A percentile compares a stretch with the other conserved stretches of the same genome.
Evolutionary conservation across 495 filamentous ascomycete species (phyloP).

Genomic region (Annulohypoxylon maeteangense): DNA sequence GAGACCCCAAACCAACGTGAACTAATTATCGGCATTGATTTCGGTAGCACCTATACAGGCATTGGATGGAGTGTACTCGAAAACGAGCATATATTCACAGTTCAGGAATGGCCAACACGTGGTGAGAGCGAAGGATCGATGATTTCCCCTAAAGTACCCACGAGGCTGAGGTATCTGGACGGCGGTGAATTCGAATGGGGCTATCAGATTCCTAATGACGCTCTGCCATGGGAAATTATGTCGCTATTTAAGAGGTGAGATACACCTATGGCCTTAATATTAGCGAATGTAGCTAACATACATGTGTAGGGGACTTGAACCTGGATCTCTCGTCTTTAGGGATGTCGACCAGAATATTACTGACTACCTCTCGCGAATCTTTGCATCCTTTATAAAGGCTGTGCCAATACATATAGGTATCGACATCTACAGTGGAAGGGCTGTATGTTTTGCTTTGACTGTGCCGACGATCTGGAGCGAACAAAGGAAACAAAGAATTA

Average conservation of each 20-base stretch:
- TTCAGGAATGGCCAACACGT: not conserved
- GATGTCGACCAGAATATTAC: not conserved
- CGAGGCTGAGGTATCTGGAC: not conserved
- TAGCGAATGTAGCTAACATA: not conserved
- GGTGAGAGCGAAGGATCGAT: not conserved
- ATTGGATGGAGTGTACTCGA: not conserved
- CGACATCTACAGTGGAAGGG: not conserved
- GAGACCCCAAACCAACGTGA: not conserved
- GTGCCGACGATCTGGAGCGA: not conserved
- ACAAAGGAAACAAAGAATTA: not conserved
- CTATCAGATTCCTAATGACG: not conserved
- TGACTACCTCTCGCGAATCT: not conserved
- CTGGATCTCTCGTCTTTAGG: not conserved
- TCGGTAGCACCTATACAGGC: not conserved
- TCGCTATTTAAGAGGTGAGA: not conserved
- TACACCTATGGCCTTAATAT: not conserved
- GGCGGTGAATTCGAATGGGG: not conserved
- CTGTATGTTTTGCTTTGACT: not conserved
- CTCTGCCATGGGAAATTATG: not conserved
- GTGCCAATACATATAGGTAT: not conserved
- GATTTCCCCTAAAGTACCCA: not conserved
- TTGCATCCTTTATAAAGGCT: not conserved
- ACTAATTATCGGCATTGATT: not conserved
- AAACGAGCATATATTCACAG: not conserved
- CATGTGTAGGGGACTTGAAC: not conserved